Evolutionary conservation across 2,329 filamentous ascomycete genomes (phyloP), one percentile per base, ranked within the genome.

Genomic region (Neofusicoccum sp.): DNA sequence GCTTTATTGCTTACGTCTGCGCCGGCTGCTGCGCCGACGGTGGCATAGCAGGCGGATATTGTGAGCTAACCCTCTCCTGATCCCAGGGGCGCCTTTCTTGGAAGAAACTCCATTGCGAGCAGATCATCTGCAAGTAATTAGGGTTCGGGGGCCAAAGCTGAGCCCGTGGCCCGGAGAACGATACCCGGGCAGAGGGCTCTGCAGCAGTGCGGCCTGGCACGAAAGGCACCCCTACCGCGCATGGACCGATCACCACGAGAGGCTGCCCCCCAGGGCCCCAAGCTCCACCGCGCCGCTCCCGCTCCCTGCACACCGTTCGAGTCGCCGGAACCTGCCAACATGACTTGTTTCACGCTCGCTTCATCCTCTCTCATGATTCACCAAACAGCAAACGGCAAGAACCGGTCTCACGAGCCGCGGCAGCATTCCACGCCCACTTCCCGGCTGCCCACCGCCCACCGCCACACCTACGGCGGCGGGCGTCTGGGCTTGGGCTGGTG

Each of bases 111-210:
- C 47, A 36, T 53, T 47, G 20, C 40, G 47, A 53, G 58, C 45
- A 60, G 58, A 60, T 60, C 58, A 60, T 60, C 45, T 60, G 58
- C 58, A 60, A 51, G 47, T 51, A 48, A 60, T 60, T 45, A 45
- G 54, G 40, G 54, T 36, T 58, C 58, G 38, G 58, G 38, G 58
- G 47, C 36, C 36, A 60, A 43, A 34, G 47, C 45, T 51, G 45
- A 51, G 58, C 45, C 31, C 31, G 45, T 41, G 47, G 45, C 16
- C 28, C 47, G 58, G 58, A 60, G 38, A 60, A 60, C 38, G 58
- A 44, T 53, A 60, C 28, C 58, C 58, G 58, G 26, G 20, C 16
- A 59, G 34, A 59, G 34, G 45, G 57, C 57, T 59, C 57, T 59
- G 57, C 57, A 33, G 41, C 56, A 28, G 44, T 58, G 56, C 56